Percentiles rank a stretch among this genome's conserved stretches.
Conservation (phyloP, 495 filamentous ascomycete genomes). For the Penicillium odoratum region DNA sequence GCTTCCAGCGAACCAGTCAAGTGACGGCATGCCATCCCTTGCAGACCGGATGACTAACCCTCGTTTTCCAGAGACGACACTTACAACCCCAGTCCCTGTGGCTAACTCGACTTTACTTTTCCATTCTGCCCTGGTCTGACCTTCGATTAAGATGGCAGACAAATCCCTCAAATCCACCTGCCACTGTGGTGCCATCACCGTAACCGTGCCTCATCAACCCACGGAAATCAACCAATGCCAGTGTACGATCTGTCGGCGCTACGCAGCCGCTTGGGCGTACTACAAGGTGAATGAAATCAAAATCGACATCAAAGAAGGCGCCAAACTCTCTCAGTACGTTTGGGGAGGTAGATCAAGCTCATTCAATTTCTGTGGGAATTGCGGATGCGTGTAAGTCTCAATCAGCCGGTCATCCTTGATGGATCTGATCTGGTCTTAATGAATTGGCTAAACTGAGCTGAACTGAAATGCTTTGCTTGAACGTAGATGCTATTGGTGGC, state of each 20-base stretch:
- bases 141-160: constrained; percentile 11
- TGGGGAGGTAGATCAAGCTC: constrained; percentile 14
- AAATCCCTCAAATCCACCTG: constrained; percentile 13
- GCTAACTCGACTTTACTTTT: background rate
- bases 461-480: background rate
- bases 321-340: constrained; percentile 14
- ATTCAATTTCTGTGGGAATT: constrained; percentile 16
- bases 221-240: constrained; percentile 20
- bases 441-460: constrained; percentile 4
- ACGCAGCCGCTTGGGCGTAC: constrained; percentile 18
- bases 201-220: constrained; percentile 12
- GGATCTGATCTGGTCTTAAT: background rate
- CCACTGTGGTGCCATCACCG: constrained; percentile 17
- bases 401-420: constrained; percentile 4
- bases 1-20: too few relatives aligned
- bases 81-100: background rate
- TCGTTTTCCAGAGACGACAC: background rate
- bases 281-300: constrained; percentile 18
- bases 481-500: constrained; percentile 14
- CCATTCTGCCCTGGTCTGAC: constrained; percentile 13
- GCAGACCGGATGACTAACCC: too few relatives aligned
- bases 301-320: constrained; percentile 14
- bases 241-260: constrained; percentile 21
- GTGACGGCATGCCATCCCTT: too few relatives aligned
- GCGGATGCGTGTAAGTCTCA: constrained; percentile 16